Evolutionary conservation across 2,329 filamentous ascomycete genomes (phyloP).

Genomic region (Elsinoe batatas): DNA sequence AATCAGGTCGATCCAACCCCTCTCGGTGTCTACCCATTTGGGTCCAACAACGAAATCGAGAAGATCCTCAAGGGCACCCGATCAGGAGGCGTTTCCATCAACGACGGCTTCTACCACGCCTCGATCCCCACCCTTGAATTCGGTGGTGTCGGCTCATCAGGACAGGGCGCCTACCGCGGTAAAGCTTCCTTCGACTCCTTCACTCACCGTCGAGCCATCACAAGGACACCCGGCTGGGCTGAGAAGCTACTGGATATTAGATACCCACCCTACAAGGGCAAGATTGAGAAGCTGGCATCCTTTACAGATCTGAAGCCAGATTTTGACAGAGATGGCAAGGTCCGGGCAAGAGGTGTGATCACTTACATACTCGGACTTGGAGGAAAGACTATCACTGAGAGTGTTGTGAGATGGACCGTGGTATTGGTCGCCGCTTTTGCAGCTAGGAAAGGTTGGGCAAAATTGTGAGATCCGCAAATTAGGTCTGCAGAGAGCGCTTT

Average conservation of each 20-base stretch:
- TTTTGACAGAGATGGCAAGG: conserved; percentile 49
- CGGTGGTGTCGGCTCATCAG: conserved; percentile 73
- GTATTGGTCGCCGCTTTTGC: conserved; percentile 8
- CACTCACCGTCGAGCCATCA: conserved; percentile 51
- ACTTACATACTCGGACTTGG: conserved; percentile 26
- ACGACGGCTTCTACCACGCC: conserved; percentile 58
- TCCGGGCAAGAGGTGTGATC: conserved; percentile 20
- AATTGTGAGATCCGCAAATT: neutral
- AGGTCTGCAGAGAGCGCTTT: too few species aligned
- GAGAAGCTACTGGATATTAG: conserved; percentile 58
- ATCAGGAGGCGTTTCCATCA: conserved; percentile 43
- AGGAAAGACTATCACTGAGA: conserved; percentile 21
- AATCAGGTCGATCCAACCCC: conserved; percentile 77
- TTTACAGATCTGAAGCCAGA: conserved; percentile 46
- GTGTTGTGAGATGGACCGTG: conserved; percentile 21
- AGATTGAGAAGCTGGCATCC: conserved; percentile 41
- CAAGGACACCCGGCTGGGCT: conserved; percentile 56
- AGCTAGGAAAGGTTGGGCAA: neutral
- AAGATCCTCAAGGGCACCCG: conserved; percentile 45
- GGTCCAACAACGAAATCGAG: conserved; percentile 65
- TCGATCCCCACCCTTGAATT: conserved; percentile 64
- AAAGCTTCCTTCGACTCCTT: conserved; percentile 62
- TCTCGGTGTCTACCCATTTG: conserved; percentile 76
- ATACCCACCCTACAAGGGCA: conserved; percentile 52
- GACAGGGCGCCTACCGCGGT: conserved; percentile 67